A percentile compares a stretch with the other conserved stretches of the same genome.
These are phyloP conservation scores for Trichoderma afroharzianum DNA, from an alignment of 2,329 filamentous ascomycete species.

Conservation along the genomic window DNA sequence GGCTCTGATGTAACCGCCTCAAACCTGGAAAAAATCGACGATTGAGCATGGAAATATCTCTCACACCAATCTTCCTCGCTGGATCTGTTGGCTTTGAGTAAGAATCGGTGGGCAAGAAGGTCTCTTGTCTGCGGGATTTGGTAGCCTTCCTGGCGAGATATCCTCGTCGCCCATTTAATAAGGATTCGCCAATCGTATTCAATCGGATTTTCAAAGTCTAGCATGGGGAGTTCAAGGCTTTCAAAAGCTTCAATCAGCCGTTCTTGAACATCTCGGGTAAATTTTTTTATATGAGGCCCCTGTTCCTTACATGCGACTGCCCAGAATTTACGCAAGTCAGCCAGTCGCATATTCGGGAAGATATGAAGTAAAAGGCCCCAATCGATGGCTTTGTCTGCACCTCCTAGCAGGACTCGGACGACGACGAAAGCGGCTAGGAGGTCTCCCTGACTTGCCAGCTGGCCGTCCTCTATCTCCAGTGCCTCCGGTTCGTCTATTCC, in stretches of 20 bases:
- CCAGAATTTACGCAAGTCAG: conserved; percentile 55
- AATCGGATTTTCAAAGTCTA: conserved; percentile 61
- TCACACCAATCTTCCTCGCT: conserved; percentile 48
- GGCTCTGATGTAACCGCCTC: conserved; percentile 51
- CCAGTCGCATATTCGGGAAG: conserved; percentile 52
- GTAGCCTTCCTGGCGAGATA: conserved; percentile 43
- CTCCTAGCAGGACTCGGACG: conserved; percentile 56
- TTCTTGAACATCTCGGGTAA: conserved; percentile 60
- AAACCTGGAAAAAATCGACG: conserved; percentile 56
- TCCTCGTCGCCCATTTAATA: conserved; percentile 62
- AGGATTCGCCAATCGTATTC: conserved; percentile 66
- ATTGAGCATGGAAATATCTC: conserved; percentile 51
- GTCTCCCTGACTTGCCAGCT: conserved; percentile 25
- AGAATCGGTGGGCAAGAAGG: conserved; percentile 43
- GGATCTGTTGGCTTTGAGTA: conserved; percentile 35
- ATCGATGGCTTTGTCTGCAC: conserved; percentile 56
- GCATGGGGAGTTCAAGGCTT: conserved; percentile 53
- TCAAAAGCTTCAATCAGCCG: conserved; percentile 65
- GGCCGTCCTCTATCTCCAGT: conserved; percentile 11
- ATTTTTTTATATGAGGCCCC: conserved; percentile 49
- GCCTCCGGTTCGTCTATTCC: not conserved
- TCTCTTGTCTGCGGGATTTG: conserved; percentile 46
- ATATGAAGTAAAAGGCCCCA: conserved; percentile 56
- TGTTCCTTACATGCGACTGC: conserved; percentile 47
- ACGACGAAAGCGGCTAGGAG: conserved; percentile 57